Evolutionary conservation across 1,139 yeast genomes (phyloP).

Genomic region (Chernovozyma aurita): DNA sequence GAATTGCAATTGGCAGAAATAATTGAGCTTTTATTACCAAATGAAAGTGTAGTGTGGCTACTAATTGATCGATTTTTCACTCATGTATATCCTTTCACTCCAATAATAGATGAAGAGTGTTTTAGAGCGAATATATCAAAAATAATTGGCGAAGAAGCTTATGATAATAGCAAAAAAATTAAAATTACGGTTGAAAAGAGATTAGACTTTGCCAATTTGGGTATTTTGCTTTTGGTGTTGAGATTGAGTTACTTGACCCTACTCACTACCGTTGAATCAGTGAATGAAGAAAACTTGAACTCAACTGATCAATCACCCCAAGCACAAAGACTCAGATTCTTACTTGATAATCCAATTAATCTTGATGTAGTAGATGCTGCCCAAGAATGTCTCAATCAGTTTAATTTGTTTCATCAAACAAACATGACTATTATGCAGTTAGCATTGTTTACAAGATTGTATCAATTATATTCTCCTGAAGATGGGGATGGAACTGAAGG

Average conservation of each 20-base stretch:
- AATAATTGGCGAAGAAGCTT: conserved; percentile 21
- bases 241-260: conserved; percentile 28
- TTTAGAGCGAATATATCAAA: conserved; percentile 16
- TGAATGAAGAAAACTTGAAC: conserved; percentile 24
- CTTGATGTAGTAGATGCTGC: conserved; percentile 33
- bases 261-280: conserved; percentile 26
- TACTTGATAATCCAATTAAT: conserved; percentile 27
- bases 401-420: conserved; percentile 31
- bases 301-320: conserved; percentile 19
- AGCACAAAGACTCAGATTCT: conserved; percentile 20
- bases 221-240: conserved; percentile 23
- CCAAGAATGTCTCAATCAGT: conserved; percentile 33
- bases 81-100: conserved; percentile 41
- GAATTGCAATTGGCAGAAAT: conserved; percentile 24
- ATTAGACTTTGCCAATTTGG: conserved; percentile 31
- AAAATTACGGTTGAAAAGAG: conserved; percentile 21
- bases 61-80: conserved; percentile 42
- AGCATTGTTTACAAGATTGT: conserved; percentile 32
- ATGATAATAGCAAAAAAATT: conserved; percentile 14
- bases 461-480: conserved; percentile 43
- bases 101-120: conserved; percentile 42
- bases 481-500: conserved; percentile 49
- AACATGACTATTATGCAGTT: conserved; percentile 50
- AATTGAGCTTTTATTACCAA: conserved; percentile 41
- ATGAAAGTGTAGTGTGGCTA: conserved; percentile 39